Conservation (phyloP, 2,329 filamentous ascomycete species). For the Trichophyton rubrum region DNA sequence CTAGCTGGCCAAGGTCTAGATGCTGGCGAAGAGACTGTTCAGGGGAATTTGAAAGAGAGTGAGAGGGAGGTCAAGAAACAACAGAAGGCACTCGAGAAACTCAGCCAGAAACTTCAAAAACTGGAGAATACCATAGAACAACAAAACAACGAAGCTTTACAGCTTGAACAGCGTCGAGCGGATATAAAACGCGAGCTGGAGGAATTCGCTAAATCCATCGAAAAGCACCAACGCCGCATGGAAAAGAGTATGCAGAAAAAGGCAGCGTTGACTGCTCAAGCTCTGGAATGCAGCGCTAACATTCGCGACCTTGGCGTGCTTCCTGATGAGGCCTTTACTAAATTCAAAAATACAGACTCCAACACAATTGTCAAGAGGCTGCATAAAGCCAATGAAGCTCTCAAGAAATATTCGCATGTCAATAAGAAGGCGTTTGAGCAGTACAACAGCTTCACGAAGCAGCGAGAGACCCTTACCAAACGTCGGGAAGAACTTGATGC, state of each 20-base stretch:
- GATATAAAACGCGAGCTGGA: conserved; percentile 61
- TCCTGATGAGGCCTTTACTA: conserved; percentile 85
- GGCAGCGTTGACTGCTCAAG: conserved; percentile 62
- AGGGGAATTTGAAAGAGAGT: conserved; percentile 60
- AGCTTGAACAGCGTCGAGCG: conserved; percentile 46
- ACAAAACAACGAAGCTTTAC: conserved; percentile 41
- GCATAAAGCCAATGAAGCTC: conserved; percentile 78
- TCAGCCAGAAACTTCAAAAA: conserved; percentile 58
- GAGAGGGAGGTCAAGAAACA: conserved; percentile 71
- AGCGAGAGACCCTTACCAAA: conserved; percentile 74
- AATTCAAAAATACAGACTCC: conserved; percentile 71
- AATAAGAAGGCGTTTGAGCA: conserved; percentile 99
- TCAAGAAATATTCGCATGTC: conserved; percentile 95
- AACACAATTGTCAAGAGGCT: conserved; percentile 62
- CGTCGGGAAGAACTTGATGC: conserved; percentile 77
- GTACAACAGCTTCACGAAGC: conserved; percentile 91
- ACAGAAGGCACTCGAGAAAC: conserved; percentile 51
- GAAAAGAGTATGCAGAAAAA: conserved; percentile 88
- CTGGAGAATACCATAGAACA: conserved; percentile 62
- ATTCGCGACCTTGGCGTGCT: conserved; percentile 88
- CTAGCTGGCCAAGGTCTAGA: conserved; percentile 67
- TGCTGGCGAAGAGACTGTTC: conserved; percentile 42
- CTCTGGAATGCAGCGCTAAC: conserved; percentile 69
- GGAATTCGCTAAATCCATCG: conserved; percentile 63
- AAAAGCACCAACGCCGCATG: conserved; percentile 76